A percentile compares a stretch with the other conserved stretches of the same genome.
phyloP scores from a whole-genome alignment of 371 early-diverging fungal species.

The Mucor indicus region DNA sequence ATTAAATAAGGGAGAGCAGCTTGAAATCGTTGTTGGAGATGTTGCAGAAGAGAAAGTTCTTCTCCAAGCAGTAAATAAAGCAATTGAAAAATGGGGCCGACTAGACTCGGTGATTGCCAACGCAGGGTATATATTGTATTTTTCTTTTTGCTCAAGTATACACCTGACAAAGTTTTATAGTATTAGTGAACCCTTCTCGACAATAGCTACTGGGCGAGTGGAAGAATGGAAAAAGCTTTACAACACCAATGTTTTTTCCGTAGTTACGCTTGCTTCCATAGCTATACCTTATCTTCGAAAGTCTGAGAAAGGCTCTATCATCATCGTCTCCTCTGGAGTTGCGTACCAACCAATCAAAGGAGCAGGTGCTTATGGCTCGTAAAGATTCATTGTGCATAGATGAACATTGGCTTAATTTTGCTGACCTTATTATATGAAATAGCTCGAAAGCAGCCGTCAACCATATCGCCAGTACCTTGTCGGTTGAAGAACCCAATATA shows the following conservation, averaged over 20 bases:
- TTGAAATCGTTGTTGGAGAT: slow-evolving; percentile 62
- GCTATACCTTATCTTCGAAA: slow-evolving; percentile 65
- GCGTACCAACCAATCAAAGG: slow-evolving; percentile 61
- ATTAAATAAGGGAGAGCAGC: slow-evolving; percentile 24
- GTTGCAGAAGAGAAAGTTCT: slow-evolving; percentile 48
- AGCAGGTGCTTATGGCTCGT: slow-evolving; percentile 79
- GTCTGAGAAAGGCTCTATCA: slow-evolving; percentile 52
- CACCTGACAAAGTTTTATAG: too few relatives aligned
- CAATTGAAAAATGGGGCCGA: slow-evolving; percentile 52
- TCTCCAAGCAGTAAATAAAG: slow-evolving; percentile 39
- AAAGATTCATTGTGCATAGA: too few relatives aligned
- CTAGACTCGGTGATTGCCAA: slow-evolving; percentile 80
- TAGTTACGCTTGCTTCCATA: slow-evolving; percentile 61
- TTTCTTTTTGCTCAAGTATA: too few relatives aligned
- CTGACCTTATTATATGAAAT: background rate
- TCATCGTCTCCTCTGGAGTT: slow-evolving; percentile 78
- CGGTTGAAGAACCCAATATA: slow-evolving; percentile 74
- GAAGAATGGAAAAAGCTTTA: slow-evolving; percentile 62
- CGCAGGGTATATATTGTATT: slow-evolving; percentile 87
- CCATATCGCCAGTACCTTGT: slow-evolving; percentile 66
- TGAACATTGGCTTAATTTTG: background rate
- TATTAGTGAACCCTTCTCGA: slow-evolving; percentile 68
- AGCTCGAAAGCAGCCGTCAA: slow-evolving; percentile 85
- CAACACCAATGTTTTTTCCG: slow-evolving; percentile 80
- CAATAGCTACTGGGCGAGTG: slow-evolving; percentile 52